Conservation (phyloP, 345 rosid genomes). For the Fremontodendron californicum region DNA sequence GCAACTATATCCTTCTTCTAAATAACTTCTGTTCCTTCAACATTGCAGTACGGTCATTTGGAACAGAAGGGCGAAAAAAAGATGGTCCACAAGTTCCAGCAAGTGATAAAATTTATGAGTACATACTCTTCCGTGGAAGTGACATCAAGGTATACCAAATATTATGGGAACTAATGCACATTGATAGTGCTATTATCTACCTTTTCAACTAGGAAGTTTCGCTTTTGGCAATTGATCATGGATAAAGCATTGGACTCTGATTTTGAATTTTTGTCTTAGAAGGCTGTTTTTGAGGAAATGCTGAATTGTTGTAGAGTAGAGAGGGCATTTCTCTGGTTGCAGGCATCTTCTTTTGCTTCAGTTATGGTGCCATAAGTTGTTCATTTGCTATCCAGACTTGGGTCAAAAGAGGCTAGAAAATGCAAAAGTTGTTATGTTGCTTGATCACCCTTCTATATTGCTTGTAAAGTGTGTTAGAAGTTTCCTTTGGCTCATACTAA, state of each 20-base stretch:
- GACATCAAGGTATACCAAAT: constrained; percentile 56
- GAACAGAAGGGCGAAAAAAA: constrained; percentile 75
- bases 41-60: constrained; percentile 64
- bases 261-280: neutral
- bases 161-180: neutral
- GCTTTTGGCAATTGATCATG: neutral
- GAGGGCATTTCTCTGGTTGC: neutral
- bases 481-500: neutral
- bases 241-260: neutral
- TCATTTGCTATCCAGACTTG: neutral
- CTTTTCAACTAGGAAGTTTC: neutral
- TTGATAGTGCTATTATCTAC: neutral
- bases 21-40: neutral
- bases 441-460: neutral
- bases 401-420: neutral
- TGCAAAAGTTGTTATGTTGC: neutral
- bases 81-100: constrained; percentile 72
- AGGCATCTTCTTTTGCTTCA: neutral
- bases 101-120: constrained; percentile 70
- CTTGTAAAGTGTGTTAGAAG: neutral
- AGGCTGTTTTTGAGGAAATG: neutral
- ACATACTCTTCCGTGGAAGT: constrained; percentile 72
- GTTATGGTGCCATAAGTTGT: neutral
- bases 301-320: neutral
- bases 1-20: neutral